phyloP scores from a whole-genome alignment of 2,329 filamentous ascomycete genomes.

The Anthostomella pinea region DNA sequence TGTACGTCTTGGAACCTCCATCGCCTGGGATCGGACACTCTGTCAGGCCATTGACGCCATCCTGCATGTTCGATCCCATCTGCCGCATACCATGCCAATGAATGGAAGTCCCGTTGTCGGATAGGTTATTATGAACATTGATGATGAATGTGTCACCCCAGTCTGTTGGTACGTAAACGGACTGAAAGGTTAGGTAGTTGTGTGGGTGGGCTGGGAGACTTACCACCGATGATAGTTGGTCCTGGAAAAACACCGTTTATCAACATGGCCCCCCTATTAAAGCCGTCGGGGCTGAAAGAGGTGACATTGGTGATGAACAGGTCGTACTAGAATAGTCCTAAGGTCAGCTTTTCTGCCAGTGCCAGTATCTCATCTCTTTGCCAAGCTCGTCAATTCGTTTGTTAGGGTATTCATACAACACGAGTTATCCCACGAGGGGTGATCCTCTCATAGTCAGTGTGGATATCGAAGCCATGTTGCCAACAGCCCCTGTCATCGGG shows the following conservation, averaged over 20 bases:
- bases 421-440: neutral
- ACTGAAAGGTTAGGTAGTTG: neutral
- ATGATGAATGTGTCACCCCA: conserved; percentile 3
- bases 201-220: neutral
- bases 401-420: neutral
- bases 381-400: too few species aligned
- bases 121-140: conserved; percentile 47
- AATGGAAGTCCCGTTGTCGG: conserved; percentile 38
- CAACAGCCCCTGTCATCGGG: neutral
- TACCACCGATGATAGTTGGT: conserved; percentile 1
- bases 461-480: neutral
- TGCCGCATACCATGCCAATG: conserved; percentile 50
- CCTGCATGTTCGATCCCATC: conserved; percentile 39
- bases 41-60: conserved; percentile 44
- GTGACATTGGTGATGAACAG: conserved; percentile 3
- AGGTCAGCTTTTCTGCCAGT: too few species aligned
- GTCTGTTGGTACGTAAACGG: neutral
- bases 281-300: conserved; percentile 2
- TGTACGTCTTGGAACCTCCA: conserved; percentile 33
- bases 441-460: neutral
- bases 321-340: too few species aligned
- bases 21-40: conserved; percentile 40
- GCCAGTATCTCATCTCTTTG: too few species aligned
- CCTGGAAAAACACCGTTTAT: conserved; percentile 1
- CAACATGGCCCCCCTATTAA: neutral